Percentiles rank a stretch among this genome's conserved stretches.
These are phyloP conservation scores for Fusarium brachygibbosum DNA, from an alignment of 2,329 filamentous ascomycete species.

Conservation along the genomic window DNA sequence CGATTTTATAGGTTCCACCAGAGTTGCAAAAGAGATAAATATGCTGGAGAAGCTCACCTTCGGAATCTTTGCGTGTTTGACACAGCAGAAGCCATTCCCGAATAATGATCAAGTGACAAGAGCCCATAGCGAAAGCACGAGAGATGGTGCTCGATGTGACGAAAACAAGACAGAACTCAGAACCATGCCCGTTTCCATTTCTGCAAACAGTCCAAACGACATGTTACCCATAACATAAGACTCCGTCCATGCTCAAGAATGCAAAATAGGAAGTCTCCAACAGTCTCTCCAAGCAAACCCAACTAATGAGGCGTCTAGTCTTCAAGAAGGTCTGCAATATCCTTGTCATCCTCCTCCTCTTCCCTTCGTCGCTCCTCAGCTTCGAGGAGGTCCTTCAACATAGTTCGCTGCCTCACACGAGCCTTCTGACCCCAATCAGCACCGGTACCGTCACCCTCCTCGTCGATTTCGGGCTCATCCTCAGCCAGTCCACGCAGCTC, in stretches of 20 bases:
- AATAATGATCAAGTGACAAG: not conserved
- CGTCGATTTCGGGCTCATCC: slow-evolving; percentile 65
- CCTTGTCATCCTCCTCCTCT: slow-evolving; percentile 78
- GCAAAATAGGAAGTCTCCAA: slow-evolving; percentile 10
- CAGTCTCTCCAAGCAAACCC: not conserved
- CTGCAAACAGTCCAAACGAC: not conserved
- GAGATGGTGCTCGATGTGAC: not conserved
- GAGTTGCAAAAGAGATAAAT: not conserved
- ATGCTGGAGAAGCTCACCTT: not conserved
- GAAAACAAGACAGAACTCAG: no score
- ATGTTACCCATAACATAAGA: slow-evolving; percentile 6
- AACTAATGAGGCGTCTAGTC: slow-evolving; percentile 54
- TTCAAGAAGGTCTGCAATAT: slow-evolving; percentile 79
- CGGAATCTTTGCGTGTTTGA: not conserved
- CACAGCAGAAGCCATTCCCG: not conserved
- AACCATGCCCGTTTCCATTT: not conserved
- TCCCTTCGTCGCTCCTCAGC: slow-evolving; percentile 71
- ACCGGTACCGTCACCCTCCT: slow-evolving; percentile 61
- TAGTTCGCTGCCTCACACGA: slow-evolving; percentile 74
- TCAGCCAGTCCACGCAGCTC: slow-evolving; percentile 70
- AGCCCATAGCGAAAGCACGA: not conserved
- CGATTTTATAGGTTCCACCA: not conserved
- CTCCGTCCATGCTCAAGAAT: slow-evolving; percentile 11
- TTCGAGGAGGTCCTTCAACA: slow-evolving; percentile 75
- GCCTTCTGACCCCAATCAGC: slow-evolving; percentile 79